Evolutionary conservation across 345 rosid genomes (phyloP), one percentile per base, ranked within the genome.

Genomic region (Chamaenerion angustifolium): DNA sequence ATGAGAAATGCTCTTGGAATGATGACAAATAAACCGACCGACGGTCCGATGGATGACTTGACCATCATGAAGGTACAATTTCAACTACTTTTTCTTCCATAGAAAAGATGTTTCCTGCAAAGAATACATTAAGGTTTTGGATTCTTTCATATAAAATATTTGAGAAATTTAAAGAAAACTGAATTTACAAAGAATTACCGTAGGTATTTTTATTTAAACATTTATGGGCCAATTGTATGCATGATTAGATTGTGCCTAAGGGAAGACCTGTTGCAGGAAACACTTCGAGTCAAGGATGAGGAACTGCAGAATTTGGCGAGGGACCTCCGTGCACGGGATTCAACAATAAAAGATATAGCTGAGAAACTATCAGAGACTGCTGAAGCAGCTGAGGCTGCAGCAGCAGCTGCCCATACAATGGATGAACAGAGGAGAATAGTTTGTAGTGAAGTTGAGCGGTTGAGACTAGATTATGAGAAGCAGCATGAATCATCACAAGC

Each of bases 371-470:
- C 94, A 23, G 96, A 85, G 75, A 88, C 99, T 4, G 95, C 99
- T 55, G 99, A 93, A 72, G 97, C 99, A 64, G 96, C 97, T 53
- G 95, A 88, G 71, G 80, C 80, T 66, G 99, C 99, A 8, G 99
- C 99, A 48, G 69, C 85, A 59, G 95, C 99, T 15, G 95, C 96
- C 51, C 86, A 77, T 57, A 64, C 77, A 12, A 85, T 93, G 90
- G 96, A 88, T 71, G 94, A 85, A 63, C 99, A 88, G 51, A 72
- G 96, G 67, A 80, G 78, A 67, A 68, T 76, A 40, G 86, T 76
- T 43, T 85, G 83, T 57, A 71, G 65, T 42, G 95, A 93, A 75
- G 61, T 88, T 60, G 96, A 80, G 68, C 80, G 78, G 47, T 48
- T 88, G 57, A 76, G 68, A 48, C 76, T 73, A 68, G 80, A 74